Evolutionary conservation across 345 rosid genomes (phyloP).

Genomic region (Isatis tinctoria): DNA sequence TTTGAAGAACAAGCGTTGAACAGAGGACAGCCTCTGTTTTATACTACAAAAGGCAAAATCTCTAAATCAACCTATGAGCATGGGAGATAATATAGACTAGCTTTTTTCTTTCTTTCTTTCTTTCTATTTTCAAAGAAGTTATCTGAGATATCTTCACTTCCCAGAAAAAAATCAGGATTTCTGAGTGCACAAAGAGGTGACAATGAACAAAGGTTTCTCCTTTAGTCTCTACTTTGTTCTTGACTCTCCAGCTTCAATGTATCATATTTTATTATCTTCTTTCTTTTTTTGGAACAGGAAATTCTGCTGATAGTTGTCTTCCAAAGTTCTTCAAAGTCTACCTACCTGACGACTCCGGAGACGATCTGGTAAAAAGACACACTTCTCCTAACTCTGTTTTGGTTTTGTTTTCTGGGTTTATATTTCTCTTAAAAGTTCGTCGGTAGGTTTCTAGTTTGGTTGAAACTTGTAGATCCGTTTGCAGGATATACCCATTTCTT

Average conservation of each 20-base stretch:
- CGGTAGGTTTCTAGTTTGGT: background rate
- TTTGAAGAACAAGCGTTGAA: background rate
- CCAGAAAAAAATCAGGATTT: background rate
- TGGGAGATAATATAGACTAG: background rate
- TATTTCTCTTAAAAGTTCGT: background rate
- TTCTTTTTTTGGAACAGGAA: background rate
- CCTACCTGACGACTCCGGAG: slow-evolving; percentile 15
- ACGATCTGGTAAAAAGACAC: slow-evolving; percentile 20
- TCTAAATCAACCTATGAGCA: background rate
- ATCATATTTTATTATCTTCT: background rate
- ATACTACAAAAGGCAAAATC: slow-evolving; percentile 4
- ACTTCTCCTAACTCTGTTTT: slow-evolving; percentile 1
- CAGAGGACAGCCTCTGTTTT: slow-evolving; percentile 24
- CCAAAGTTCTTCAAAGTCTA: slow-evolving; percentile 33
- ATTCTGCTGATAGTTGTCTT: background rate
- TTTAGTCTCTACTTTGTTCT: slow-evolving; percentile 3
- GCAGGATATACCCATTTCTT: slow-evolving; percentile 17
- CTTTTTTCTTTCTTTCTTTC: background rate
- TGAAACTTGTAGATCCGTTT: background rate
- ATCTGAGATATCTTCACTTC: background rate
- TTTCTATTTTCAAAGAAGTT: background rate
- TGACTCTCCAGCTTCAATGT: background rate
- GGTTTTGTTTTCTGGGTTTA: background rate
- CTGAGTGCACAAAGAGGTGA: background rate
- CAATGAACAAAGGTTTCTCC: slow-evolving; percentile 21